Evolutionary conservation across 2,329 filamentous ascomycete genomes (phyloP), one percentile per base, ranked within the genome.

Genomic region (Stemphylium lycopersici): DNA sequence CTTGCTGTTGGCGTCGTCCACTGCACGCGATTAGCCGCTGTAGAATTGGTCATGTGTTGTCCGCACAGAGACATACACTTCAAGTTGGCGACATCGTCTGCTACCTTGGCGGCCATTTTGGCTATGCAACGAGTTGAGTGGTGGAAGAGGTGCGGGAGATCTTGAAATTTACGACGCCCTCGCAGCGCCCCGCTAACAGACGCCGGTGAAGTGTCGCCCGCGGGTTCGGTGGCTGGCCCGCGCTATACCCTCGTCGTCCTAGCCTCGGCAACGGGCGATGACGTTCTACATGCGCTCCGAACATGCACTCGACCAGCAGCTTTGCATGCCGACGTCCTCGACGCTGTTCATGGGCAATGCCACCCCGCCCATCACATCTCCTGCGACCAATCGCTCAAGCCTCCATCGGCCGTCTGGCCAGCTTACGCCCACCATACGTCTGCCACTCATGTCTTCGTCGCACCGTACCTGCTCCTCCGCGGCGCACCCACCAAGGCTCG

Each of bases 101-200:
- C 68, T 63, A 67, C 69, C 55, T 68, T 67, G 29, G 73, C 75
- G 48, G 75, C 72, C 75, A 77, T 77, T 58, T 46, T 72, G 45
- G 48, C 29, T 48, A 32, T 57, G 37, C 43, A 33, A 39, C 41
- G n/a, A 15, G 44, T 20, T 26, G 36, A 51, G 24, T 45, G 33
- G 47, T 55, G 16, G 32, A 37, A 31, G 33, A 24, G 39, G 52
- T 39, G 42, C 52, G 26, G 38, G 50, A 48, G 46, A 51, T 47
- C 44, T 55, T 50, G 54, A 56, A 66, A 59, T 56, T 61, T 61
- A 53, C 52, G 46, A 54, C 39, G 39, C 43, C 55, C 53, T 52
- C 42, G 41, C 45, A 47, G 18, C 37, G 49, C 51, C 51, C 52
- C 62, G 43, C 50, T 56, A 51, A 49, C 18, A 36, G 51, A 52